These are phyloP conservation scores for Gamsiella multidivaricata DNA, from an alignment of 192 early-diverging fungal species.

Conservation along the genomic window DNA sequence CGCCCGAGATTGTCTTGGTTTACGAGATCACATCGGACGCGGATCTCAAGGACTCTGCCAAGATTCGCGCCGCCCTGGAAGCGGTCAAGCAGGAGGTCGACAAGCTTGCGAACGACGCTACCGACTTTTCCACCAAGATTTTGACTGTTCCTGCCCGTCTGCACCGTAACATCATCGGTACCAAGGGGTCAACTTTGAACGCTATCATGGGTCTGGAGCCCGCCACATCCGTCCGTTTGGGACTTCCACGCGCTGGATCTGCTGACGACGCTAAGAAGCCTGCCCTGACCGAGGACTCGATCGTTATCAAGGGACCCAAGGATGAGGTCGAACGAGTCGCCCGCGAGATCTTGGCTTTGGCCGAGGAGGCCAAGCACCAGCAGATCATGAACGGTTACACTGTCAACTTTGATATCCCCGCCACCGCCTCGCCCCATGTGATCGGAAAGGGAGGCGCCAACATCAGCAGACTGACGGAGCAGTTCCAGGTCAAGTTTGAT, in stretches of 20 bases:
- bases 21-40: constrained; percentile 69
- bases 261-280: constrained; percentile 61
- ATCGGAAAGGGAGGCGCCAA: constrained; percentile 92
- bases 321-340: constrained; percentile 80
- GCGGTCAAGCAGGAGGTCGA: constrained; percentile 77
- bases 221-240: constrained; percentile 80
- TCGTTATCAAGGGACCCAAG: constrained; percentile 84
- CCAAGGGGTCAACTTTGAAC: constrained; percentile 78
- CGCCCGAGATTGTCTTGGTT: constrained; percentile 83
- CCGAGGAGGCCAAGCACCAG: constrained; percentile 74
- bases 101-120: constrained; percentile 66
- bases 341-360: constrained; percentile 72
- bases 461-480: constrained; percentile 81
- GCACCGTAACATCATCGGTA: constrained; percentile 84
- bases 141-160: constrained; percentile 76
- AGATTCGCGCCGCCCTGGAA: constrained; percentile 61
- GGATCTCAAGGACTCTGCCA: constrained; percentile 53
- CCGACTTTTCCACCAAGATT: constrained; percentile 71
- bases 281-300: constrained; percentile 68
- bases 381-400: constrained; percentile 75
- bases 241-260: constrained; percentile 55
- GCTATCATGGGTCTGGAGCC: constrained; percentile 74
- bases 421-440: constrained; percentile 72
- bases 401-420: constrained; percentile 78
- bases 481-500: constrained; percentile 80